Conservation (phyloP, 768 basidiomycete genomes). For the Chiua virens region DNA sequence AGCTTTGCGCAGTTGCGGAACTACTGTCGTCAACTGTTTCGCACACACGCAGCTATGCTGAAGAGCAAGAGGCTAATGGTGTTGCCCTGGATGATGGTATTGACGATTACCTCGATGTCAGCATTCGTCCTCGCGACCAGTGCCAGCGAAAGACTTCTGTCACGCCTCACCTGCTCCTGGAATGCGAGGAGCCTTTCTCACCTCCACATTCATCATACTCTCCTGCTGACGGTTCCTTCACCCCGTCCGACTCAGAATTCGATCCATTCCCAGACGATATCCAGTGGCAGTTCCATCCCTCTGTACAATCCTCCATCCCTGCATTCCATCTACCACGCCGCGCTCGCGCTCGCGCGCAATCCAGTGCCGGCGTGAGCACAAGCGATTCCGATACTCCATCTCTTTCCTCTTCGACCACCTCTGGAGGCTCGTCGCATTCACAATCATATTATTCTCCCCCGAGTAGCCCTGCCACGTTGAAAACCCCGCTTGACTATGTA, state of each 20-base stretch:
- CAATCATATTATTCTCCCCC: constrained; percentile 33
- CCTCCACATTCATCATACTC: constrained; percentile 21
- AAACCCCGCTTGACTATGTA: constrained; percentile 33
- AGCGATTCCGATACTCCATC: constrained; percentile 51
- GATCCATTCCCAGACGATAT: constrained; percentile 32
- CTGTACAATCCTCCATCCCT: constrained; percentile 19
- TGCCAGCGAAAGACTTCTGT: constrained; percentile 6
- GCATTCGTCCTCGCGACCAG: constrained; percentile 12
- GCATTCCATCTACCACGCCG: constrained; percentile 37
- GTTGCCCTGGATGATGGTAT: constrained; percentile 26
- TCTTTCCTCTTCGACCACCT: constrained; percentile 41
- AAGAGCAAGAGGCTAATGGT: constrained; percentile 25
- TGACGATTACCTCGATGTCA: constrained; percentile 31
- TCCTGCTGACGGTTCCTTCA: constrained; percentile 5
- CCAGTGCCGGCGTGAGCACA: constrained; percentile 28
- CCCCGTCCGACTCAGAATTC: constrained; percentile 37
- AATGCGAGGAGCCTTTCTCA: constrained; percentile 32
- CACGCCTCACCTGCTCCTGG: constrained; percentile 28
- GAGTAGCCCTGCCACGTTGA: constrained; percentile 31
- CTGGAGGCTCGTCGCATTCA: constrained; percentile 38
- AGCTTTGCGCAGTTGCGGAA: constrained; percentile 52
- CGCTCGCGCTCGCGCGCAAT: constrained; percentile 24
- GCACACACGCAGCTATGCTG: constrained; percentile 20
- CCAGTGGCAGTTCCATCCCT: constrained; percentile 20
- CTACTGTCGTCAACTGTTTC: constrained; percentile 40